A percentile compares a stretch with the other conserved stretches of the same genome.
phyloP scores from a whole-genome alignment of 2,329 filamentous ascomycete species.

The Monilinia vaccinii-corymbosi region DNA sequence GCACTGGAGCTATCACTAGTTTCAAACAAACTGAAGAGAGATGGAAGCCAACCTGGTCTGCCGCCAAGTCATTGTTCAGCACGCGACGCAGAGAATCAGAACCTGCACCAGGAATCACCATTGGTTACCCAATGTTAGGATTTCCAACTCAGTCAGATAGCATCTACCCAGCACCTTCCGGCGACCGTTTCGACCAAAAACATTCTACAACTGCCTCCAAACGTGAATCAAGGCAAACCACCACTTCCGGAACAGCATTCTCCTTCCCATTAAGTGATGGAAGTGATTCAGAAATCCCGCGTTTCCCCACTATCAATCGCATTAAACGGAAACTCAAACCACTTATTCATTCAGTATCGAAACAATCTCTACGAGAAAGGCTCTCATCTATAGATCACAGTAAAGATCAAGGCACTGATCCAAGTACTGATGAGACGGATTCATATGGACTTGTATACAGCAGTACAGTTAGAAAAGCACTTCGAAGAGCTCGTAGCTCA shows the following conservation, averaged over 20 bases:
- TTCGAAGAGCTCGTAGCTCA: conserved; percentile 4
- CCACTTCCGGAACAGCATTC: background rate
- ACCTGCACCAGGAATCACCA: background rate
- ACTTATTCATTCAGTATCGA: background rate
- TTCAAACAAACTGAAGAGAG: conserved; percentile 2
- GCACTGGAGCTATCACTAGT: conserved; percentile 1
- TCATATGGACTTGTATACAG: background rate
- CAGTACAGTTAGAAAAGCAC: background rate
- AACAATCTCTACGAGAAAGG: background rate
- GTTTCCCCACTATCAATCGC: background rate
- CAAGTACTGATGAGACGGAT: background rate
- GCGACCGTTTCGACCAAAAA: background rate
- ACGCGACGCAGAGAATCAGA: background rate
- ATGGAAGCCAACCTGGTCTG: conserved; percentile 4
- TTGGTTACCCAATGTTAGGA: background rate
- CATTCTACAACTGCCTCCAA: background rate
- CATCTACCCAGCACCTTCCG: background rate
- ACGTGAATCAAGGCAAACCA: background rate
- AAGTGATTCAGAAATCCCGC: conserved; percentile 3
- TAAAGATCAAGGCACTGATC: background rate
- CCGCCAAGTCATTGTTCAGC: background rate
- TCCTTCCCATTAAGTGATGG: conserved; percentile 2
- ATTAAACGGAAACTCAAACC: background rate
- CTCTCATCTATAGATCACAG: background rate
- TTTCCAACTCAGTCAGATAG: background rate